Conservation (phyloP, 176 grass and related monocot genomes). For the Oryza punctata region DNA sequence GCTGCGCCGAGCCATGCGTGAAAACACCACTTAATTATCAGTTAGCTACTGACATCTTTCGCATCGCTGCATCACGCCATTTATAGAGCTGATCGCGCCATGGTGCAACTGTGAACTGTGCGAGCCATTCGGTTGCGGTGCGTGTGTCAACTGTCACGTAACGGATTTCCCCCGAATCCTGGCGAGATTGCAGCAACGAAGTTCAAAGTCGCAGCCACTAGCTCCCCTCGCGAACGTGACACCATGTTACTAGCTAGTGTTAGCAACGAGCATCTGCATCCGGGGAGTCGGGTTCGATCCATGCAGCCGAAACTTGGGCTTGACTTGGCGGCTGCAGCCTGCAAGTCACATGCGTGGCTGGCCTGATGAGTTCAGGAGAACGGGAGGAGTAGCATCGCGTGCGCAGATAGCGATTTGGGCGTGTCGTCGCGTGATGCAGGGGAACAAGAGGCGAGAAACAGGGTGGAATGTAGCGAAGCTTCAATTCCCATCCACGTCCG, state of each 20-base stretch:
- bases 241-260: background rate
- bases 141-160: background rate
- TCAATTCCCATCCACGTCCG: background rate
- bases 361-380: background rate
- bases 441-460: slow-evolving; percentile 16
- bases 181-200: slow-evolving; percentile 26
- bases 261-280: background rate
- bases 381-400: background rate
- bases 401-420: background rate
- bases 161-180: background rate
- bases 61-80: background rate
- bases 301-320: background rate
- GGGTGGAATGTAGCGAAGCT: background rate
- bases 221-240: background rate
- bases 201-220: slow-evolving; percentile 31
- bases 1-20: slow-evolving; percentile 20
- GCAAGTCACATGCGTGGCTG: background rate
- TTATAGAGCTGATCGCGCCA: background rate
- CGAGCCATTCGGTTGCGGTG: background rate
- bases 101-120: too few relatives aligned
- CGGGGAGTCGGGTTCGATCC: background rate
- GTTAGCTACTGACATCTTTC: background rate
- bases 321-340: background rate
- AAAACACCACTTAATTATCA: background rate
- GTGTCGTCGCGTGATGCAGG: background rate